phyloP scores from a whole-genome alignment of 768 basidiomycete genomes.

The Dioszegia crocea region DNA sequence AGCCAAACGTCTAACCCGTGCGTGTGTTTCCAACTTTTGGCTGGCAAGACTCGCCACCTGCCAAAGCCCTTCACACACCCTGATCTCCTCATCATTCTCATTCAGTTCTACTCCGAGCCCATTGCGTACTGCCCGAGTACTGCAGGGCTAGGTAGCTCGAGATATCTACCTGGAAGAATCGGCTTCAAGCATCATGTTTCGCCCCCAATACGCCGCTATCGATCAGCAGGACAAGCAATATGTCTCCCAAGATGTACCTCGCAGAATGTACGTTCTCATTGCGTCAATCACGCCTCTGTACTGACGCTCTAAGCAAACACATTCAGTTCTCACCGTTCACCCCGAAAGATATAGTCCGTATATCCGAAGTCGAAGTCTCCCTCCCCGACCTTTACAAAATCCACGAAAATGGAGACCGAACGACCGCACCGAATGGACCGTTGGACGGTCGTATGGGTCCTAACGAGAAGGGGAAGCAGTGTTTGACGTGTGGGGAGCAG shows the following conservation, averaged over 20 bases:
- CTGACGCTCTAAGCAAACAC: conserved; percentile 64
- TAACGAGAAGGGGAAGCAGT: conserved; percentile 83
- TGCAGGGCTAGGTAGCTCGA: too few relatives aligned
- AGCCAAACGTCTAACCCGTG: too few relatives aligned
- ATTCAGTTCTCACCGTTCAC: conserved; percentile 92
- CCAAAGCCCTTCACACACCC: too few relatives aligned
- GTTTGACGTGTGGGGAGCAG: conserved; percentile 89
- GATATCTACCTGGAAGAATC: too few relatives aligned
- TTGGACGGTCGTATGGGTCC: conserved; percentile 87
- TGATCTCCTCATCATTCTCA: too few relatives aligned
- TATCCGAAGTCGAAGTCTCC: conserved; percentile 94
- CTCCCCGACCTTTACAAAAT: conserved; percentile 83
- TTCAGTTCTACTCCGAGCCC: too few relatives aligned
- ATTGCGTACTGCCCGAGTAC: too few relatives aligned
- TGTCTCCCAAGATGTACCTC: conserved; percentile 49
- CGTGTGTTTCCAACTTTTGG: too few relatives aligned
- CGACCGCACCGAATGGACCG: conserved; percentile 86
- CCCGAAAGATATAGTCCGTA: conserved; percentile 89
- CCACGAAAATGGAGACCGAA: conserved; percentile 54
- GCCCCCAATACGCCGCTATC: conserved; percentile 12
- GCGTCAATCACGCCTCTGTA: not conserved
- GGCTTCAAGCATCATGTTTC: conserved; percentile 1
- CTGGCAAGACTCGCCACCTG: too few relatives aligned
- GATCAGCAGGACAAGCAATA: conserved; percentile 48
- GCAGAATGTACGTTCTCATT: conserved; percentile 42